Evolutionary conservation across 2,329 filamentous ascomycete species (phyloP), one percentile per base, ranked within the genome.

Genomic region (Aspergillus tanneri): DNA sequence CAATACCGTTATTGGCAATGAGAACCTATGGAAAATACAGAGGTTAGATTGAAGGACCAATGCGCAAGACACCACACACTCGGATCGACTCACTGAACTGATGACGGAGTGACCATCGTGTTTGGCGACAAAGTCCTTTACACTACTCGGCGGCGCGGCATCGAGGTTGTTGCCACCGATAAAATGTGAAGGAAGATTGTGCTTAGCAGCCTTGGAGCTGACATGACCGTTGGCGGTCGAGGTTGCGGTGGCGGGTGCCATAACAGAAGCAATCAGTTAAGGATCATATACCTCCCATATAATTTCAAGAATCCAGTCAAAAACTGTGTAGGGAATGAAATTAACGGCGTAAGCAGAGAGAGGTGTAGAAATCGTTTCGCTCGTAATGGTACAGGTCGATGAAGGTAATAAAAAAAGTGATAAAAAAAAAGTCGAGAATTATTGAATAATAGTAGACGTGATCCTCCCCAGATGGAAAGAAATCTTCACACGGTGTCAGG

Each of bases 1-100:
- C 93, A 73, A 99, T 99, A 81, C 93, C 93, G 78, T 99, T 99
- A 80, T 99, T 99, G 71, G 93, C 93, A 74, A 99, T 99, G 57
- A 99, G 82, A 46, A 97, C 90, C 92, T 97, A 46, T 10, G 5
- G 10, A 19, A 19, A 11, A 38, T 14, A 10, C 10, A 6, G 2
- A 4, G 14, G 18, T 43, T 43, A 48, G 39, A 10, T 44, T 24
- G n/a, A n/a, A n/a, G n/a, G n/a, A n/a, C n/a, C n/a, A n/a, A n/a
- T n/a, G n/a, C n/a, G n/a, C n/a, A n/a, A n/a, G n/a, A n/a, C n/a
- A n/a, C n/a, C n/a, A n/a, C n/a, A n/a, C n/a, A n/a, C n/a, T n/a
- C n/a, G n/a, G n/a, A n/a, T n/a, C n/a, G n/a, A 23, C n/a, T 79
- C 74, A 97, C 93, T 70, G 91, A 97, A 66, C 90, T 96, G 69